These are phyloP conservation scores for Suillus sp. DNA, from an alignment of 768 basidiomycete species.

Conservation along the genomic window DNA sequence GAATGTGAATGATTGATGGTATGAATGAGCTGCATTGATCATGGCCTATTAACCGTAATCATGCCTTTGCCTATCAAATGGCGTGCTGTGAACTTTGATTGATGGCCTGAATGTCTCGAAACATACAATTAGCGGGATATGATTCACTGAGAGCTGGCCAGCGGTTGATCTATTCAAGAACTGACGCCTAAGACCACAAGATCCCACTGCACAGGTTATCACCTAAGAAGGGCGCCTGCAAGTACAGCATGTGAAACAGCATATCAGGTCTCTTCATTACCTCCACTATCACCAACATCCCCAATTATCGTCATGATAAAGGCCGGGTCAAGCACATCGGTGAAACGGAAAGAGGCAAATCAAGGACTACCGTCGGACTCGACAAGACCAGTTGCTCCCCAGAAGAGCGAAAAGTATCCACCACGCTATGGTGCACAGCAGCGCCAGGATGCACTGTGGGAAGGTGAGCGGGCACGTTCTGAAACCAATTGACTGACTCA, in stretches of 20 bases:
- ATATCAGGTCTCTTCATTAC: neutral
- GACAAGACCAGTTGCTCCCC: too few relatives aligned
- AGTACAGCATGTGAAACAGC: neutral
- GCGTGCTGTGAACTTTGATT: too few relatives aligned
- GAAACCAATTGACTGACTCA: neutral
- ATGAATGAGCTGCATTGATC: neutral
- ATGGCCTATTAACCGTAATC: neutral
- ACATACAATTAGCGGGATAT: too few relatives aligned
- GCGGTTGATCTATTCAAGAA: too few relatives aligned
- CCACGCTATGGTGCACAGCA: slow-evolving; percentile 3
- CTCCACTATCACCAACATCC: neutral
- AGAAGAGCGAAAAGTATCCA: too few relatives aligned
- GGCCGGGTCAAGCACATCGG: neutral
- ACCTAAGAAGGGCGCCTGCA: neutral
- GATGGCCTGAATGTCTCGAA: too few relatives aligned
- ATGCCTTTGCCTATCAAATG: neutral
- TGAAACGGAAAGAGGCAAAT: neutral
- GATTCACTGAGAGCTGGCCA: too few relatives aligned
- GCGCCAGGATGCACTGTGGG: slow-evolving; percentile 1
- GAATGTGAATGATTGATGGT: too few relatives aligned
- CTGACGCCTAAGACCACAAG: neutral
- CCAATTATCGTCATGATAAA: neutral
- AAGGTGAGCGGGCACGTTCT: neutral
- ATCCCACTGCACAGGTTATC: neutral
- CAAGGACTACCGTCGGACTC: neutral